phyloP scores from a whole-genome alignment of 2,329 filamentous ascomycete species.

The Simplicillium aogashimaense region DNA sequence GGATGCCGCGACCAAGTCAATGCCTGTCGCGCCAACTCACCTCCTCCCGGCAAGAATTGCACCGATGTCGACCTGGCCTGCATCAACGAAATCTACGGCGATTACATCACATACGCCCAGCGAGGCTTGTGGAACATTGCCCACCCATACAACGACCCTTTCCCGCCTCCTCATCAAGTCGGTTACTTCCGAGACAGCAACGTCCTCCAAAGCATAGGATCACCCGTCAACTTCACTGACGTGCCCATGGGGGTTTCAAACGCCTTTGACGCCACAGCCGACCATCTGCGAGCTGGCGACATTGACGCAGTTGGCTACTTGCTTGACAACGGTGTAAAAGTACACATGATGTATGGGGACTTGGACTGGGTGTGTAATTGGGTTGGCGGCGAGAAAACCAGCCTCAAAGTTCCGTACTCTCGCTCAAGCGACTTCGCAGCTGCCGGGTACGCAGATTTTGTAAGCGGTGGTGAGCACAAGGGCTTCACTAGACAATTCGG shows the following conservation, averaged over 20 bases:
- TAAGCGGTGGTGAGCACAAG: conserved; percentile 51
- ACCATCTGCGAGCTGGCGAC: conserved; percentile 40
- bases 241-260: conserved; percentile 29
- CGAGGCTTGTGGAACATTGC: conserved; percentile 52
- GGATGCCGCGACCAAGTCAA: conserved; percentile 46
- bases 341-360: conserved; percentile 62
- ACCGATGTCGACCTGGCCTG: conserved; percentile 43
- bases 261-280: conserved; percentile 51
- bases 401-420: conserved; percentile 48
- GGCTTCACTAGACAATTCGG: conserved; percentile 67
- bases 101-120: conserved; percentile 39
- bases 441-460: conserved; percentile 62
- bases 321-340: conserved; percentile 51
- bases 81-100: conserved; percentile 39
- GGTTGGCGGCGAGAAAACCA: conserved; percentile 61
- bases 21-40: conserved; percentile 29
- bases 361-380: conserved; percentile 54
- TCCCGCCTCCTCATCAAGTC: conserved; percentile 50
- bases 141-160: conserved; percentile 45
- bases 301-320: conserved; percentile 45
- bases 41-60: conserved; percentile 18
- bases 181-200: conserved; percentile 51
- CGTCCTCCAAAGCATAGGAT: conserved; percentile 50
- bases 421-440: conserved; percentile 33
- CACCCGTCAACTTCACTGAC: conserved; percentile 48